Percentiles rank a stretch among this genome's conserved stretches.
These are phyloP conservation scores for Mycena galericulata DNA, from an alignment of 768 basidiomycete genomes.

Conservation along the genomic window DNA sequence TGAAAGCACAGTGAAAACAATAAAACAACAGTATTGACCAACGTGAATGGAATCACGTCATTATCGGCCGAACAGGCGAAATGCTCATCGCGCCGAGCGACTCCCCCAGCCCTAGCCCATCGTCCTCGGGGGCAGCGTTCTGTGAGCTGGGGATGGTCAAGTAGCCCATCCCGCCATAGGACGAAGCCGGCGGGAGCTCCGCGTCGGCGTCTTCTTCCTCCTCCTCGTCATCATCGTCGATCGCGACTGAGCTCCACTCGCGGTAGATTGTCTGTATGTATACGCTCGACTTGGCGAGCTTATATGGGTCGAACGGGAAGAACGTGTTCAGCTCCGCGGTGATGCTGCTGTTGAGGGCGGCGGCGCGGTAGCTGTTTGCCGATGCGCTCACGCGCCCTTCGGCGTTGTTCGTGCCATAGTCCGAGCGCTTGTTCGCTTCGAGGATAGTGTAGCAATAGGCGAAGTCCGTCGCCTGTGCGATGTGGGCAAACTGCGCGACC, in stretches of 20 bases:
- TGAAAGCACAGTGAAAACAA: conserved; percentile 14
- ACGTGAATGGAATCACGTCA: conserved; percentile 4
- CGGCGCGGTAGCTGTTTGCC: conserved; percentile 26
- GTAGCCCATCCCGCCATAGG: background rate
- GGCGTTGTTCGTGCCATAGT: conserved; percentile 51
- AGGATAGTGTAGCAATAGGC: conserved; percentile 95
- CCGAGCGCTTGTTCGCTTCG: conserved; percentile 84
- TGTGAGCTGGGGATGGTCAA: conserved; percentile 20
- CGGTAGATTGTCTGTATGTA: conserved; percentile 90
- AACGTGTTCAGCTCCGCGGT: conserved; percentile 88
- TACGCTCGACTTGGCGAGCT: conserved; percentile 78
- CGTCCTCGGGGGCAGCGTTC: conserved; percentile 47
- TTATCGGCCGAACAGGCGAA: conserved; percentile 64
- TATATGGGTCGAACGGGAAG: conserved; percentile 99
- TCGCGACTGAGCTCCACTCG: conserved; percentile 89
- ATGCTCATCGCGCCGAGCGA: conserved; percentile 89
- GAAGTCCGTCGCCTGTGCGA: conserved; percentile 92
- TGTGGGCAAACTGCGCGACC: conserved; percentile 92
- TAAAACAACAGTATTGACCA: background rate
- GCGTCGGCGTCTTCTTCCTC: conserved; percentile 24
- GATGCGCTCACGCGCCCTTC: conserved; percentile 29
- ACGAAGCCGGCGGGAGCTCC: background rate
- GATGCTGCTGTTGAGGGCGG: conserved; percentile 49
- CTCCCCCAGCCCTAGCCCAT: conserved; percentile 70
- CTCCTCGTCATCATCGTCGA: conserved; percentile 64